Percentiles rank a stretch among this genome's conserved stretches.
phyloP scores from a whole-genome alignment of 2,329 filamentous ascomycete species.

The Dactylella cylindrospora region DNA sequence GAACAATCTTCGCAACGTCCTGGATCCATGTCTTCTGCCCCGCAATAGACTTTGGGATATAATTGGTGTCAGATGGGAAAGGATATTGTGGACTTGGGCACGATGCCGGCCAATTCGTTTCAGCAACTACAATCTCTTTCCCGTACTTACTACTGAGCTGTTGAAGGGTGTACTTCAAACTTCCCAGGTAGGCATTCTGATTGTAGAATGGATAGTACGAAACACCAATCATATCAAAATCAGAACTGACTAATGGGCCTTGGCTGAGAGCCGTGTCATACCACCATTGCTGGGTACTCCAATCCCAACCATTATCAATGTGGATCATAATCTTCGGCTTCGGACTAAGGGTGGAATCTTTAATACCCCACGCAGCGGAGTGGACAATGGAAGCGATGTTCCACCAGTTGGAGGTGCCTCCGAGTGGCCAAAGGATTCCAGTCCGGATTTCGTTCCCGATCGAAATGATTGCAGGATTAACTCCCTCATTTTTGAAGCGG shows the following conservation, averaged over 20 bases:
- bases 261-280: conserved; percentile 62
- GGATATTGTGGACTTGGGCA: conserved; percentile 63
- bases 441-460: conserved; percentile 73
- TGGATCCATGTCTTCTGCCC: conserved; percentile 66
- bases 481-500: conserved; percentile 48
- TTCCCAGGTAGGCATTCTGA: conserved; percentile 10
- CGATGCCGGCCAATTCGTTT: conserved; percentile 69
- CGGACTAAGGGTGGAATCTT: conserved; percentile 61
- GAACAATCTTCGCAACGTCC: conserved; percentile 61
- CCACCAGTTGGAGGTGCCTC: conserved; percentile 58
- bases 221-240: conserved; percentile 72
- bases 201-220: conserved; percentile 70
- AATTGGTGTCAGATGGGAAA: conserved; percentile 51
- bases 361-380: conserved; percentile 65
- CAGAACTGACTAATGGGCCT: conserved; percentile 57
- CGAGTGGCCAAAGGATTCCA: conserved; percentile 68
- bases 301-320: conserved; percentile 74
- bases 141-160: conserved; percentile 47
- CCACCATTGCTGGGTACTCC: conserved; percentile 66
- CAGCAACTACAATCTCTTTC: conserved; percentile 69
- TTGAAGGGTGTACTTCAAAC: conserved; percentile 20
- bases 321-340: conserved; percentile 73
- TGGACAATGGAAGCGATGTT: conserved; percentile 67
- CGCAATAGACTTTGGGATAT: conserved; percentile 54
- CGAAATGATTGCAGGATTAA: conserved; percentile 64